Evolutionary conservation across 129 eudicot species (phyloP), one percentile per base, ranked within the genome.

Genomic region (Lactuca sativa): DNA sequence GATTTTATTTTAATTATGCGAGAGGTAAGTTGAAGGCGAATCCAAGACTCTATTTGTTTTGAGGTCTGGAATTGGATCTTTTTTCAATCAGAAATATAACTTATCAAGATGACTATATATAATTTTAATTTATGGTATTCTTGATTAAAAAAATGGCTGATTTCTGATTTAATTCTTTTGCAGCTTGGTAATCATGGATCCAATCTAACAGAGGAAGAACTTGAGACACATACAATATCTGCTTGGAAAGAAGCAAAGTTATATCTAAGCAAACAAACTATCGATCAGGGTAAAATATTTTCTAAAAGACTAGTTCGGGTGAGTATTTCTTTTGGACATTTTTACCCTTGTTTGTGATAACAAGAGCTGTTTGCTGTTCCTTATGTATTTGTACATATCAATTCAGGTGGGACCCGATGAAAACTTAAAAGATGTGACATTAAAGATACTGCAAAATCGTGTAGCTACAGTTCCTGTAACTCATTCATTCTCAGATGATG

Each of bases 181-280:
- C 85, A 91, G 97, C 96, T 91, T 73, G 90, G 97, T 47, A 82
- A 49, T 81, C 90, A 80, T 68, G 97, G 96, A 49, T 88, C 97
- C 65, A 91, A 91, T 82, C 59, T 91, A 77, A 88, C 97, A 67
- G 97, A 88, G 77, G 97, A 91, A 82, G 97, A 91, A 75, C 97
- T 91, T 37, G 96, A 88, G 74, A 91, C 90, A 14, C 97, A 86
- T 79, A 91, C 97, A 40, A 88, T 91, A 81, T 88, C 93, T 81
- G 97, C 96, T 33, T 91, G 97, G 97, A 91, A 91, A 84, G 97
- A 88, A 77, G 90, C 88, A 61, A 91, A 91, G 61, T 73, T 73
- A 64, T 85, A 81, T 68, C 49, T 88, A 55, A 82, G 49, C 43
- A 82, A 84, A 82, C 96, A 84, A 84, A 64, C 71, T 61, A 78